Evolutionary conservation across 495 filamentous ascomycete species (phyloP).

Genomic region (Penicillium chermesinum): DNA sequence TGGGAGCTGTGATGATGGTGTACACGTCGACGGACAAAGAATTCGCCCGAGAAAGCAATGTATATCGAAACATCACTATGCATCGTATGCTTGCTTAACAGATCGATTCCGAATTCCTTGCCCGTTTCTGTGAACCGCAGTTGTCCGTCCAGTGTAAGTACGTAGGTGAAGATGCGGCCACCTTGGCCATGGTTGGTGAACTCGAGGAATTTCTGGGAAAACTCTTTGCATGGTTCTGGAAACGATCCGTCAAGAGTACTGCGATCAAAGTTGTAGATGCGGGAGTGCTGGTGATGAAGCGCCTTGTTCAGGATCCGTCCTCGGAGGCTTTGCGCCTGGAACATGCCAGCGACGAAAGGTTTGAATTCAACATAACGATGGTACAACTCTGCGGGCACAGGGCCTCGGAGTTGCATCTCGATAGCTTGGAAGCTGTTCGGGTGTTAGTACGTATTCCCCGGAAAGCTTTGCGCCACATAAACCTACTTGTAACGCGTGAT

Average conservation of each 20-base stretch:
- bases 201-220: slow-evolving; percentile 74
- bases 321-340: slow-evolving; percentile 66
- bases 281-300: slow-evolving; percentile 81
- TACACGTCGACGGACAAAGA: slow-evolving; percentile 73
- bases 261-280: slow-evolving; percentile 82
- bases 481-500: slow-evolving; percentile 64
- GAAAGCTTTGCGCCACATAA: neutral
- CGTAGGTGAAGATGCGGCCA: slow-evolving; percentile 84
- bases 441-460: slow-evolving; percentile 2
- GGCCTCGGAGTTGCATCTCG: slow-evolving; percentile 81
- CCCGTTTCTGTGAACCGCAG: slow-evolving; percentile 92
- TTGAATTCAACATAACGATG: slow-evolving; percentile 91
- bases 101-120: slow-evolving; percentile 87
- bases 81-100: slow-evolving; percentile 92
- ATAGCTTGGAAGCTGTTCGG: slow-evolving; percentile 81
- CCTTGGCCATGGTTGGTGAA: slow-evolving; percentile 83
- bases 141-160: slow-evolving; percentile 79
- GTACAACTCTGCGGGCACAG: slow-evolving; percentile 71
- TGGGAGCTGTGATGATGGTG: slow-evolving; percentile 28
- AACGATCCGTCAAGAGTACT: slow-evolving; percentile 64
- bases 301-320: slow-evolving; percentile 77
- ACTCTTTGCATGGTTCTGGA: slow-evolving; percentile 50
- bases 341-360: slow-evolving; percentile 86
- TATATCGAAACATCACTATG: slow-evolving; percentile 86
- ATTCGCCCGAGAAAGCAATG: slow-evolving; percentile 88